A percentile compares a stretch with the other conserved stretches of the same genome.
Evolutionary conservation across 345 rosid species (phyloP).

Genomic region (Laguncularia racemosa): DNA sequence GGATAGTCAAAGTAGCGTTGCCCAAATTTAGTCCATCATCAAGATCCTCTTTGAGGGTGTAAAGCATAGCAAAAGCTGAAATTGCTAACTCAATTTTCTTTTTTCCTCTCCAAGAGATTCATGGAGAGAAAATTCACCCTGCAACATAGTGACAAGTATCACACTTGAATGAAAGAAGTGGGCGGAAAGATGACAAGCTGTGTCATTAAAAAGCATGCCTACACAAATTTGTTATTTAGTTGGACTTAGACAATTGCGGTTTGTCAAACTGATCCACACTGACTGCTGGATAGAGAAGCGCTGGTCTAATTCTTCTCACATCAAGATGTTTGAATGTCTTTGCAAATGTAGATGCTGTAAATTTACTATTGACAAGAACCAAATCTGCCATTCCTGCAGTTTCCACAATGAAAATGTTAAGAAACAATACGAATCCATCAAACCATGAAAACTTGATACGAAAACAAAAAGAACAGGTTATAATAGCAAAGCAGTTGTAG

Average conservation of each 20-base stretch:
- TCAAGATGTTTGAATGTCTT: slow-evolving; percentile 75
- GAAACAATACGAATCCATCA: slow-evolving; percentile 6
- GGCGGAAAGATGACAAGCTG: neutral
- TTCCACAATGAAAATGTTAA: slow-evolving; percentile 5
- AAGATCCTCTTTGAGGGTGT: slow-evolving; percentile 28
- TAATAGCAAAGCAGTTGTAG: slow-evolving; percentile 56
- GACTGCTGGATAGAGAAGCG: slow-evolving; percentile 88
- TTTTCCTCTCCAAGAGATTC: slow-evolving; percentile 87
- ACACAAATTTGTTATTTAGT: slow-evolving; percentile 25
- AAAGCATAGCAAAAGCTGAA: slow-evolving; percentile 73
- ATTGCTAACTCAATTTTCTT: slow-evolving; percentile 85
- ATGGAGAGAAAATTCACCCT: slow-evolving; percentile 82
- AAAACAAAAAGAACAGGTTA: neutral
- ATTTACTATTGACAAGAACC: slow-evolving; percentile 82
- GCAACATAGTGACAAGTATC: slow-evolving; percentile 10
- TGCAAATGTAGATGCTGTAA: slow-evolving; percentile 80
- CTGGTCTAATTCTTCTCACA: slow-evolving; percentile 59
- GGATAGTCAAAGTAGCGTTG: slow-evolving; percentile 46
- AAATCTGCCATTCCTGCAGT: slow-evolving; percentile 78
- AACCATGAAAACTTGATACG: neutral
- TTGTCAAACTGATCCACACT: slow-evolving; percentile 64
- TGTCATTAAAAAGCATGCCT: slow-evolving; percentile 16
- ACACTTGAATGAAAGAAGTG: neutral
- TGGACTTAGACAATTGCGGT: slow-evolving; percentile 53
- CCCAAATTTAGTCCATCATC: slow-evolving; percentile 13